These are phyloP conservation scores for Cystofilobasidium capitatum DNA, from an alignment of 768 basidiomycete species.

Conservation along the genomic window DNA sequence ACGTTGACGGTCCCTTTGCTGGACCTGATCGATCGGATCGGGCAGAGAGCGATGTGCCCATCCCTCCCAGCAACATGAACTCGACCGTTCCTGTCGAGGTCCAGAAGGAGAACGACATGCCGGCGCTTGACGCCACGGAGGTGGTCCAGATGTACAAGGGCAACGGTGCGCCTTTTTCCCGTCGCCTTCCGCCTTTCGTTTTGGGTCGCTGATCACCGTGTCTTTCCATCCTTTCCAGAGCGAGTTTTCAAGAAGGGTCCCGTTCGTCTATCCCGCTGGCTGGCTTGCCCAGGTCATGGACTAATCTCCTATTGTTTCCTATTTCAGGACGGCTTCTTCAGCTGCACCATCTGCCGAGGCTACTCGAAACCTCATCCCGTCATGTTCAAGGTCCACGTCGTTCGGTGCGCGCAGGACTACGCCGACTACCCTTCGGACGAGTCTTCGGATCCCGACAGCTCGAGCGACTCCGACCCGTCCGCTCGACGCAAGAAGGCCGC, in stretches of 20 bases:
- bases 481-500: too few species aligned
- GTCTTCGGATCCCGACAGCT: too few species aligned
- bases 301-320: too few species aligned
- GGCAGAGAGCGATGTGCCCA: neutral
- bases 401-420: neutral
- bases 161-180: too few species aligned
- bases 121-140: neutral
- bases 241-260: neutral
- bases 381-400: neutral
- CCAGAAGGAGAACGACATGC: neutral
- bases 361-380: neutral
- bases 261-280: neutral
- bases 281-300: neutral
- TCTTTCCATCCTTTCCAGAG: neutral
- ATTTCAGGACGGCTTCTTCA: neutral
- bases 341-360: neutral
- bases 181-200: neutral
- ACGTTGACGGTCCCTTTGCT: neutral
- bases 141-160: neutral
- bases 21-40: neutral
- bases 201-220: neutral
- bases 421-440: neutral
- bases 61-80: neutral
- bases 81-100: neutral
- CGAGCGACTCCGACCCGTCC: neutral